phyloP scores from a whole-genome alignment of 2,329 filamentous ascomycete species.

The Magnaporthales sp. region DNA sequence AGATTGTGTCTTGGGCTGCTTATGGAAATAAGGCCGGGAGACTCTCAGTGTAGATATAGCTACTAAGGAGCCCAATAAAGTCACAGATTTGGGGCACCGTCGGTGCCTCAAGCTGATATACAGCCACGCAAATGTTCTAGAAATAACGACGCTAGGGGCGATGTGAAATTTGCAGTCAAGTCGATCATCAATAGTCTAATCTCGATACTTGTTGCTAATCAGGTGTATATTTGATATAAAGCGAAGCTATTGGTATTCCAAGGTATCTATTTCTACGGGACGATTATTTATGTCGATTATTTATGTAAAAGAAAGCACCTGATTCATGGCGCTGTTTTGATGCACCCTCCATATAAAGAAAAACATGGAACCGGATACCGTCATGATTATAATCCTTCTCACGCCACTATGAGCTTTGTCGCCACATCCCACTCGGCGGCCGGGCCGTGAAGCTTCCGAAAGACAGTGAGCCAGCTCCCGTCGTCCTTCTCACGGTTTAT shows the following conservation, averaged over 20 bases:
- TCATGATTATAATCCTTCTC: not conserved
- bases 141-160: not conserved
- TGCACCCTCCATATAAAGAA: not conserved
- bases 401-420: constrained; percentile 16
- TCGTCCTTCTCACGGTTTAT: constrained; percentile 20
- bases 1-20: not conserved
- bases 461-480: constrained; percentile 22
- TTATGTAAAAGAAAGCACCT: not conserved
- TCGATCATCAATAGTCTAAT: not conserved
- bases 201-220: not conserved
- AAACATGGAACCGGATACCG: not conserved
- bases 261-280: not conserved
- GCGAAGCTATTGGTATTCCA: not conserved
- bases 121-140: not conserved
- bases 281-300: not conserved
- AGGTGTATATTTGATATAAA: not conserved
- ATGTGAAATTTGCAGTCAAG: not conserved
- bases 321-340: not conserved
- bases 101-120: constrained; percentile 1
- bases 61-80: constrained; percentile 5
- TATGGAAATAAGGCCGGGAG: not conserved
- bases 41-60: not conserved
- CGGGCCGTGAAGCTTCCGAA: constrained; percentile 19
- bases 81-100: constrained; percentile 1
- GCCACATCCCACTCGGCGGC: constrained; percentile 20